Evolutionary conservation across 2,329 filamentous ascomycete species (phyloP), one percentile per base, ranked within the genome.

Genomic region (Aureobasidium musti): DNA sequence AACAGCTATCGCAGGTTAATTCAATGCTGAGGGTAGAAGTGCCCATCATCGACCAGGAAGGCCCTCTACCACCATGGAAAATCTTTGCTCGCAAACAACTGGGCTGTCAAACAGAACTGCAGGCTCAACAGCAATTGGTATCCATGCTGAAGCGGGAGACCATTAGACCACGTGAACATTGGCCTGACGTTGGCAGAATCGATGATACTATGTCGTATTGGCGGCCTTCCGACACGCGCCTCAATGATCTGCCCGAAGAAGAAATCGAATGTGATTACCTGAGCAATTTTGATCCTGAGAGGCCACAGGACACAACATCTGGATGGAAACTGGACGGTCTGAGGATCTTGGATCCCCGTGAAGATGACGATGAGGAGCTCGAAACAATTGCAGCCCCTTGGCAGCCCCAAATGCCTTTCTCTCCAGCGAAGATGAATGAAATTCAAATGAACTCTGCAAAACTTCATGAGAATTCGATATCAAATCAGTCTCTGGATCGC

Each of bases 241-340:
- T 80, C 1, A 77, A 72, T 3, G 75, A 76, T 7, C 67, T 79
- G 14, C 75, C 73, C 0, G 75, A 80, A 17, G 78, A 80, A 13
- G 75, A 82, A 5, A 75, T 79, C 43, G 78, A 78, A 21, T 77
- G 81, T 67, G 76, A 77, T 5, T 74, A 76, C 0, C 65, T 79
- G 5, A 72, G 78, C 37, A 70, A 83, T 8, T 69, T 68, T 10
- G 74, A 76, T 23, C 43, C 81, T 0, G 71, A 68, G 3, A 60
- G 74, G 5, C 72, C 80, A 2, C 77, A 79, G 35, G 79, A 80
- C 37, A 75, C 77, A 5, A 71, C 72, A 4, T 71, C 82, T 28
- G 75, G 80, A 3, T 84, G 82, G 80, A 85, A 84, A 70, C 77
- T 75, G 1, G 76, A 79, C 3, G 80, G 81, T 0, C 70, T 85